Base-by-base conservation (phyloP, 192 early-diverging fungal species). In the Allomyces macrogynus region DNA sequence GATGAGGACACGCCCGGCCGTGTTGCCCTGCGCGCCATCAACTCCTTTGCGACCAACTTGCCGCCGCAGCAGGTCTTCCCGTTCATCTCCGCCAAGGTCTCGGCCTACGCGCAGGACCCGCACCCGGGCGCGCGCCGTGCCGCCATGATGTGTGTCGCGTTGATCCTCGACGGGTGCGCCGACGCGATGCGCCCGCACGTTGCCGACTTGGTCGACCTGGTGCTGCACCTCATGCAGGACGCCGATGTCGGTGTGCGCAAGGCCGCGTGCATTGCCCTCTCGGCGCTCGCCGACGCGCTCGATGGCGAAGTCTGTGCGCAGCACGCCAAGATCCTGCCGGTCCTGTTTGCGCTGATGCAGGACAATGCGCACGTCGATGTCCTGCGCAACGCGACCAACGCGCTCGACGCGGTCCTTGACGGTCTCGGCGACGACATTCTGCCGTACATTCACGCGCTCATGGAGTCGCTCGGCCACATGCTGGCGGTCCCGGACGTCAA, bases 51-150 rank as follows among this genome's bases (percentile, higher is more conserved):
- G 22, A 87, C 88, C 42, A 87, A 89, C 64, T 76, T 92, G 60
- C 86, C 92, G 62, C 89, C 92, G 65, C 81, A 86, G 70, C 85
- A 91, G 63, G 86, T 93, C 7, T 93, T 93, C 74, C 91, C 92
- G 12, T 72, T 80, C 24, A 83, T 88, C 61, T 78, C 88, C 64
- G 68, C 82, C 9, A 73, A 81, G 66, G 84, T 95, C 63, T 65
- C 90, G 43, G 69, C 80, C 62, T 91, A 91, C 68, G 85, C 89
- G 86, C 84, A 87, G 63, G 89, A 81, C 67, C 67, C 81, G 16
- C 80, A 88, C 61, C 86, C 88, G 43, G 75, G 77, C 61, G 82
- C 75, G 69, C 82, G 92, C 63, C 90, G 90, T 72, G 90, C 89
- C 54, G 83, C 87, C 32, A 89, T 95, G 88, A 81, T 95, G 71